Base-by-base conservation (phyloP, 106 monocot genomes). In the Dendrobium officinale region DNA sequence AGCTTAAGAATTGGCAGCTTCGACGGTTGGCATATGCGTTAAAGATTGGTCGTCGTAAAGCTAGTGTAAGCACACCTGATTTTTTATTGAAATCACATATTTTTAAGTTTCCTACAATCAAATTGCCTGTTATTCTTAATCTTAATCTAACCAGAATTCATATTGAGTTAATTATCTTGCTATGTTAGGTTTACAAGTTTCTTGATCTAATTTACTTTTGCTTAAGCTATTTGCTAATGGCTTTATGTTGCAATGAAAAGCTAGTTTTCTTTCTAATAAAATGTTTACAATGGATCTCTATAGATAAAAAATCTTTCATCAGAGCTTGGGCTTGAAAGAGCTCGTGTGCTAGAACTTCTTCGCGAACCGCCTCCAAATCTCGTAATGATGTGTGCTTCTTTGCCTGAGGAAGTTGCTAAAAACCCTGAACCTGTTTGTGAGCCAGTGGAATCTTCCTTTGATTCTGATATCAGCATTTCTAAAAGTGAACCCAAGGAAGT, bases 241-340 rank as follows among this genome's bases (percentile, higher is more conserved):
- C 24, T 66, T 66, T 66, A 70, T 70, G 40, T 37, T 37, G 68
- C 29, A 68, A 68, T 26, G 68, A 31, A 68, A 10, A 61, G 24
- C 4, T 42, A 11, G 8, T 80, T 73, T 73, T 19, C 55, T 48
- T 54, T 48, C 45, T 51, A 18, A 31, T 83, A 44, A 44, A 80
- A 33, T 2, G 10, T 64, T 79, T 41, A 45, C 40, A 6, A 29
- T 42, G 20, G 31, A 51, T 17, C 74, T 55, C 78, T 74, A 55
- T 84, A 95, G 92, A 98, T 98, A 79, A 92, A 98, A 87, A 91
- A 79, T 68, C 98, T 98, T 80, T 81, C 98, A 78, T 91, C 86
- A 45, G 98, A 95, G 77, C 86, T 95, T 79, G 90, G 94, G 8
- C 84, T 98, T 6, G 95, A 98, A 15, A 91, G 98, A 79, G 85